phyloP scores from a whole-genome alignment of 2,329 filamentous ascomycete species.

The Exophiala mesophila region DNA sequence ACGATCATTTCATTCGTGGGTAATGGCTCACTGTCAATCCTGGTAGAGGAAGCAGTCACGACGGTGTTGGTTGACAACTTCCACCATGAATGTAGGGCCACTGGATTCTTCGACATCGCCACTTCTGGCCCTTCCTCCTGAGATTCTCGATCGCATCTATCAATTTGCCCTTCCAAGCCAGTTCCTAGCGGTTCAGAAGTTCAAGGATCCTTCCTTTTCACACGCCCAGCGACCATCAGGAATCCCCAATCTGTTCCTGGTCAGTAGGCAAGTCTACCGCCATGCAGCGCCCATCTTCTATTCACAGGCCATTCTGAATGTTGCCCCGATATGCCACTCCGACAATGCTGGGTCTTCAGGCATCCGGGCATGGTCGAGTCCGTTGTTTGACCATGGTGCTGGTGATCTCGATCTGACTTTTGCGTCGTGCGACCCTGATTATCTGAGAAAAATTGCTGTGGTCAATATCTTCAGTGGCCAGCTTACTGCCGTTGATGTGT shows the following conservation, averaged over 20 bases:
- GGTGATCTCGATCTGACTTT: slow-evolving; percentile 8
- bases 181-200: slow-evolving; percentile 12
- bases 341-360: neutral
- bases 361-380: slow-evolving; percentile 1
- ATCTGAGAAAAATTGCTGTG: slow-evolving; percentile 11
- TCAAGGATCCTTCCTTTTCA: slow-evolving; percentile 9
- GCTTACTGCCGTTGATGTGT: slow-evolving; percentile 13
- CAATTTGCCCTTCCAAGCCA: slow-evolving; percentile 9
- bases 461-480: slow-evolving; percentile 16
- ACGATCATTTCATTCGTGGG: no score
- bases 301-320: slow-evolving; percentile 13
- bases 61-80: no score
- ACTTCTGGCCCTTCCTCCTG: neutral
- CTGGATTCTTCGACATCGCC: neutral
- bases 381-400: slow-evolving; percentile 7
- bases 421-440: slow-evolving; percentile 1
- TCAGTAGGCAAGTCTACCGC: slow-evolving; percentile 12
- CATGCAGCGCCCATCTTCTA: slow-evolving; percentile 16
- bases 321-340: slow-evolving; percentile 7
- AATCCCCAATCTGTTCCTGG: slow-evolving; percentile 11
- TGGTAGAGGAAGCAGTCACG: slow-evolving; percentile 2
- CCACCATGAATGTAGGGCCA: no score
- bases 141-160: slow-evolving; percentile 10
- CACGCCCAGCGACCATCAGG: slow-evolving; percentile 6
- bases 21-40: no score